These are phyloP conservation scores for Hortiboletus campestris DNA, from an alignment of 768 basidiomycete species.

Conservation along the genomic window DNA sequence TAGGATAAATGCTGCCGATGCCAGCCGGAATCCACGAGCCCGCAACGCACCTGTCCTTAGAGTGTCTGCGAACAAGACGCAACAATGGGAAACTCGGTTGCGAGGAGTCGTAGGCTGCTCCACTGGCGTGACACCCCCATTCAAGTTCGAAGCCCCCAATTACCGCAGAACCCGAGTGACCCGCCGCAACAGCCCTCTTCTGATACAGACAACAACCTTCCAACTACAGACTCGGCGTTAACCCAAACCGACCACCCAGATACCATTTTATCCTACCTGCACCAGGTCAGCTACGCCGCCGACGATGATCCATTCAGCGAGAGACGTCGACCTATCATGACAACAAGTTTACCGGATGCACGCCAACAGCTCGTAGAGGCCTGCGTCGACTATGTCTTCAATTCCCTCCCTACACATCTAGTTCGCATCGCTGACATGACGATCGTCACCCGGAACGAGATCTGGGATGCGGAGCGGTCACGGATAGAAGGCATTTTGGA, in stretches of 20 bases:
- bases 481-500: background rate
- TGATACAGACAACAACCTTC: background rate
- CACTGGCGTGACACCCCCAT: background rate
- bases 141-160: no score
- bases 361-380: slow-evolving; percentile 5
- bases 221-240: background rate
- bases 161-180: background rate
- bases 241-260: background rate
- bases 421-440: slow-evolving; percentile 4
- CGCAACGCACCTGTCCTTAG: background rate
- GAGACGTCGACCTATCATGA: background rate
- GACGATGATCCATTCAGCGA: slow-evolving; percentile 11
- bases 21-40: background rate
- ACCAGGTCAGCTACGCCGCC: slow-evolving; percentile 6
- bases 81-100: no score
- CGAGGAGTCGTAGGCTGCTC: no score
- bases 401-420: slow-evolving; percentile 4
- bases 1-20: background rate
- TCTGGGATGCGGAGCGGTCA: slow-evolving; percentile 5
- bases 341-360: background rate
- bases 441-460: slow-evolving; percentile 4
- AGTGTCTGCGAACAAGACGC: no score
- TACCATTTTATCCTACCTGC: slow-evolving; percentile 4
- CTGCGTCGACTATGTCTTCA: slow-evolving; percentile 7
- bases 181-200: background rate